phyloP scores from a whole-genome alignment of 1,284 basidiomycete genomes.

The Trametes sp. region DNA sequence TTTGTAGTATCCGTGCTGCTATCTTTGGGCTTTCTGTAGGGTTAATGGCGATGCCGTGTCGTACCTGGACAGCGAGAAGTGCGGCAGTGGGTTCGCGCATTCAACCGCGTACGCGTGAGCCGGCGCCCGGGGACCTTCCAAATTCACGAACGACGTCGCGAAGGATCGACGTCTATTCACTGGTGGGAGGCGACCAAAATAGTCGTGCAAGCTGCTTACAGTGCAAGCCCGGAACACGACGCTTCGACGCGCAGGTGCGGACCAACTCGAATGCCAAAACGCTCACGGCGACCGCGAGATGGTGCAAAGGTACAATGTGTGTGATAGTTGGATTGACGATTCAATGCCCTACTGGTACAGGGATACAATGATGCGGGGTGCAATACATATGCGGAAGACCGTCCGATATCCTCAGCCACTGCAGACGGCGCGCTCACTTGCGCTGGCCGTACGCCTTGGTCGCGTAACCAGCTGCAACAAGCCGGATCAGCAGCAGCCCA shows the following conservation, averaged over 20 bases:
- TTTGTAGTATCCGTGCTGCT: slow-evolving; percentile 25
- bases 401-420: slow-evolving; percentile 1
- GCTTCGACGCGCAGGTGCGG: no score
- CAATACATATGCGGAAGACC: slow-evolving; percentile 19
- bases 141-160: slow-evolving; percentile 1
- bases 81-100: not conserved
- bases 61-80: not conserved
- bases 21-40: slow-evolving; percentile 19
- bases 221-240: no score
- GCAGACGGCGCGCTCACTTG: slow-evolving; percentile 11
- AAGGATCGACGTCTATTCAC: slow-evolving; percentile 10
- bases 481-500: slow-evolving; percentile 6
- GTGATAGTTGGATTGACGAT: slow-evolving; percentile 3
- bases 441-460: slow-evolving; percentile 59
- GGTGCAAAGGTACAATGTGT: not conserved
- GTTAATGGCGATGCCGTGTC: slow-evolving; percentile 10
- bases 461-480: slow-evolving; percentile 57
- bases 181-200: not conserved
- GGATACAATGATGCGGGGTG: slow-evolving; percentile 9
- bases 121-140: slow-evolving; percentile 11
- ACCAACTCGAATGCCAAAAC: no score
- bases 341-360: slow-evolving; percentile 24
- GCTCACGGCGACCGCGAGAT: not conserved
- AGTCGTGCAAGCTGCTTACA: not conserved
- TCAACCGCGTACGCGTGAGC: not conserved